Percentiles rank a stretch among this genome's conserved stretches.
Conservation (phyloP, 352 stramenopile genomes). For the Pythium monospermum region DNA sequence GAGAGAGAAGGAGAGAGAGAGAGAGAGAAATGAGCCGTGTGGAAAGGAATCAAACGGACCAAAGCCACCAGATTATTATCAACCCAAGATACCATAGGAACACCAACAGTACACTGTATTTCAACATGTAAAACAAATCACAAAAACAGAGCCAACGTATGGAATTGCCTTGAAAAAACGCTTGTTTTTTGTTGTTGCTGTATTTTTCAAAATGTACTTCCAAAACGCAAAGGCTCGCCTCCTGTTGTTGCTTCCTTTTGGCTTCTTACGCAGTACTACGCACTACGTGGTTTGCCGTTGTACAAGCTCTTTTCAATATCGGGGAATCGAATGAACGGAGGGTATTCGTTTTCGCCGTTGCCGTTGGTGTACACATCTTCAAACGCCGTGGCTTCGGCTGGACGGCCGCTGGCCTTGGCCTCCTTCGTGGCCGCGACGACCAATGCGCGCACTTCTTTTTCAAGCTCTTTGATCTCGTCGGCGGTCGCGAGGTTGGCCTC, state of each 20-base stretch:
- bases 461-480: slow-evolving; percentile 98
- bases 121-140: slow-evolving; percentile 10
- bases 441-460: slow-evolving; percentile 98
- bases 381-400: slow-evolving; percentile 51
- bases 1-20: no score
- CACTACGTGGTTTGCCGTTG: slow-evolving; percentile 75
- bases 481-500: slow-evolving; percentile 92
- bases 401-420: slow-evolving; percentile 76
- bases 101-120: no score
- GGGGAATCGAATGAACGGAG: slow-evolving; percentile 96
- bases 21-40: no score
- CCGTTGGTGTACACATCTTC: slow-evolving; percentile 89
- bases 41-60: no score
- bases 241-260: no score
- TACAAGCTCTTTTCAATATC: slow-evolving; percentile 94
- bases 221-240: not conserved
- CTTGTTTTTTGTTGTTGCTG: no score
- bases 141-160: slow-evolving; percentile 21
- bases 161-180: slow-evolving; percentile 21
- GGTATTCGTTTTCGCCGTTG: slow-evolving; percentile 89
- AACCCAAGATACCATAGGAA: no score
- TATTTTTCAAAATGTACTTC: no score
- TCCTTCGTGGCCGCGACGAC: slow-evolving; percentile 95
- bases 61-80: no score
- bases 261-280: no score